A percentile compares a stretch with the other conserved stretches of the same genome.
phyloP scores from a whole-genome alignment of 306 rosid genomes.

The Gastrolobium villosum region DNA sequence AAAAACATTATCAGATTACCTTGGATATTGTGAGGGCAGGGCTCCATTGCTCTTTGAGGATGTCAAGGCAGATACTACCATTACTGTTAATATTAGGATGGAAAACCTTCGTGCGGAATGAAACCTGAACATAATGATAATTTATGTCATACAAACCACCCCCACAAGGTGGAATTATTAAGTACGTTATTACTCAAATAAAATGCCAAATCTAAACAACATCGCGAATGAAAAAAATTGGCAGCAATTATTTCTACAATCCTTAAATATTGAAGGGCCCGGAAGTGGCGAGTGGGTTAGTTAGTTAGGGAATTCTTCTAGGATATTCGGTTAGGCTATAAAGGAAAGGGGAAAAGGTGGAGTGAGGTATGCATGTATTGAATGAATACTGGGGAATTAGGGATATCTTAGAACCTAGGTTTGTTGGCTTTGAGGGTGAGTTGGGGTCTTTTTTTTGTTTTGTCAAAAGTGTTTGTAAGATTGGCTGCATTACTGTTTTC shows the following conservation, averaged over 20 bases:
- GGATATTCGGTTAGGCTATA: too few species aligned
- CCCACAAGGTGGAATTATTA: not conserved
- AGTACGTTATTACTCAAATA: not conserved
- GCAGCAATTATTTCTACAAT: slow-evolving; percentile 4
- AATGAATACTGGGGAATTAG: too few species aligned
- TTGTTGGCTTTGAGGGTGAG: too few species aligned
- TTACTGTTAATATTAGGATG: slow-evolving; percentile 50
- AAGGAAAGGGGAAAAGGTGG: too few species aligned
- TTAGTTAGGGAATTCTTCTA: too few species aligned
- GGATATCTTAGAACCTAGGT: too few species aligned
- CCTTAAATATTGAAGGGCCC: not conserved
- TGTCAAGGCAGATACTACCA: slow-evolving; percentile 49
- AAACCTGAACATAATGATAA: slow-evolving; percentile 34
- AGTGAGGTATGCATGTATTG: too few species aligned
- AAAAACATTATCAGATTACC: slow-evolving; percentile 12
- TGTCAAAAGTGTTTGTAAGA: too few species aligned
- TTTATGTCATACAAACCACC: slow-evolving; percentile 14
- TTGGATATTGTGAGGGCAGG: slow-evolving; percentile 47
- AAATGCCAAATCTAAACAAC: slow-evolving; percentile 13
- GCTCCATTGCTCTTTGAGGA: slow-evolving; percentile 52
- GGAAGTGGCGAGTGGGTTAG: too few species aligned
- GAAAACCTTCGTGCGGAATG: slow-evolving; percentile 49
- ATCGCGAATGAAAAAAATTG: not conserved
- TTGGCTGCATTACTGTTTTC: too few species aligned
- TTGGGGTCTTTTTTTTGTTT: too few species aligned